Percentiles rank a stretch among this genome's conserved stretches.
These are phyloP conservation scores for Agaricus blazei DNA, from an alignment of 768 basidiomycete species.

Conservation along the genomic window DNA sequence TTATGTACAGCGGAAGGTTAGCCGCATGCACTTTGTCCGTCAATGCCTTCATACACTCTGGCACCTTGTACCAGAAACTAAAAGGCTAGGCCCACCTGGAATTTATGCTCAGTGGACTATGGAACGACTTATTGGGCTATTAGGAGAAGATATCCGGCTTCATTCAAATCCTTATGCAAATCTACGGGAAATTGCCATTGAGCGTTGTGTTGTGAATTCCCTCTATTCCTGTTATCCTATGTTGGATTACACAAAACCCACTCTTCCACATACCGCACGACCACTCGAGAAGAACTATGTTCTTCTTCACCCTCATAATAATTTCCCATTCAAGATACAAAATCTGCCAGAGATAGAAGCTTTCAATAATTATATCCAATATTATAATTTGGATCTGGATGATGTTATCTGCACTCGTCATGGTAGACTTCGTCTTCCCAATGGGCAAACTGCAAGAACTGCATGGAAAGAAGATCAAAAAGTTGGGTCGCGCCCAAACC, in stretches of 20 bases:
- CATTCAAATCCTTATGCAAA: slow-evolving; percentile 22
- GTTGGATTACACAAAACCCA: slow-evolving; percentile 3
- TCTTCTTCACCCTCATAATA: slow-evolving; percentile 15
- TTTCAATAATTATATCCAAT: background rate
- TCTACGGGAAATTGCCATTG: slow-evolving; percentile 15
- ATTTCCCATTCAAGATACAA: background rate
- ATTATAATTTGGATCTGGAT: background rate
- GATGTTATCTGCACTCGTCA: background rate
- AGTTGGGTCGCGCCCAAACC: slow-evolving; percentile 17
- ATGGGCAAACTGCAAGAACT: slow-evolving; percentile 29
- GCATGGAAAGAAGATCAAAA: slow-evolving; percentile 26
- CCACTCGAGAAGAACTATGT: slow-evolving; percentile 13
- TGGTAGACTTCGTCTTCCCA: slow-evolving; percentile 24
- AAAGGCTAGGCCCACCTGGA: slow-evolving; percentile 12
- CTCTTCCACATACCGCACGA: slow-evolving; percentile 11
- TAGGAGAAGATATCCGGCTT: slow-evolving; percentile 21
- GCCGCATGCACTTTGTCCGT: slow-evolving; percentile 25
- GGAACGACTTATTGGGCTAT: slow-evolving; percentile 22
- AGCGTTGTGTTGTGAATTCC: slow-evolving; percentile 4
- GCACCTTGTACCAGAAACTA: slow-evolving; percentile 21
- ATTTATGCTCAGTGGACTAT: slow-evolving; percentile 24
- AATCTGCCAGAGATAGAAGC: background rate
- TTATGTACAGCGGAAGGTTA: slow-evolving; percentile 23
- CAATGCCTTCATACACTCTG: slow-evolving; percentile 25
- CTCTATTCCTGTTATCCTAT: background rate